Evolutionary conservation across 108 stramenopile species (phyloP).

Genomic region (Hondaea fermentalgiana): DNA sequence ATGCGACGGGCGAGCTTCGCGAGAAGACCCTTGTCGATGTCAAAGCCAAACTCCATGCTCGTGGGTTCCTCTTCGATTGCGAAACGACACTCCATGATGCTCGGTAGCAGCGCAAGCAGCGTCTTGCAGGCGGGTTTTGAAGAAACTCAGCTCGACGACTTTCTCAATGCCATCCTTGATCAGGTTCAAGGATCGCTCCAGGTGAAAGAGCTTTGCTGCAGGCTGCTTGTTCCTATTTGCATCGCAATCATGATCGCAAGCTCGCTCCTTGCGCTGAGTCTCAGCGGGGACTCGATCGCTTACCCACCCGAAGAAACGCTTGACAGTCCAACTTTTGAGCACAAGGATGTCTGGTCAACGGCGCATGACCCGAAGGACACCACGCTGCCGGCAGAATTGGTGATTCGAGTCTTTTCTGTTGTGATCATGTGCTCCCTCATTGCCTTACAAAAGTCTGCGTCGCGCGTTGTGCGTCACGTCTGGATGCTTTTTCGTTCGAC

Average conservation of each 20-base stretch:
- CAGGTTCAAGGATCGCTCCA: not conserved
- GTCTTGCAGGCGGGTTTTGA: not conserved
- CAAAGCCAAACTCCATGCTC: too few relatives aligned
- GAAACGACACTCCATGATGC: too few relatives aligned
- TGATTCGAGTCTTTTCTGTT: not conserved
- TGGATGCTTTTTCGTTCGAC: not conserved
- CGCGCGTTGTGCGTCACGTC: not conserved
- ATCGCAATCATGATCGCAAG: not conserved
- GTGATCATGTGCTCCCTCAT: not conserved
- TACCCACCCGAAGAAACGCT: not conserved
- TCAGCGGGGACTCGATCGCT: not conserved
- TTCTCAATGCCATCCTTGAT: not conserved
- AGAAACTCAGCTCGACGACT: not conserved
- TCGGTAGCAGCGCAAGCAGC: too few relatives aligned
- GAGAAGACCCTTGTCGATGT: too few relatives aligned
- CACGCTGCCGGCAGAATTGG: not conserved
- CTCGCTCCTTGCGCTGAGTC: not conserved
- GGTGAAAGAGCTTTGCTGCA: not conserved
- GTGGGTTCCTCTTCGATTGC: too few relatives aligned
- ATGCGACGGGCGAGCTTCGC: too few relatives aligned
- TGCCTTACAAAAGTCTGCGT: not conserved
- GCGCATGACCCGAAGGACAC: not conserved
- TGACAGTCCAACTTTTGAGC: not conserved
- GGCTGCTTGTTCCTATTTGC: not conserved
- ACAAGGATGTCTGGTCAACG: not conserved